Percentiles rank a stretch among this genome's conserved stretches.
Conservation (phyloP, 768 basidiomycete species). For the Boletellus ananiceps region DNA sequence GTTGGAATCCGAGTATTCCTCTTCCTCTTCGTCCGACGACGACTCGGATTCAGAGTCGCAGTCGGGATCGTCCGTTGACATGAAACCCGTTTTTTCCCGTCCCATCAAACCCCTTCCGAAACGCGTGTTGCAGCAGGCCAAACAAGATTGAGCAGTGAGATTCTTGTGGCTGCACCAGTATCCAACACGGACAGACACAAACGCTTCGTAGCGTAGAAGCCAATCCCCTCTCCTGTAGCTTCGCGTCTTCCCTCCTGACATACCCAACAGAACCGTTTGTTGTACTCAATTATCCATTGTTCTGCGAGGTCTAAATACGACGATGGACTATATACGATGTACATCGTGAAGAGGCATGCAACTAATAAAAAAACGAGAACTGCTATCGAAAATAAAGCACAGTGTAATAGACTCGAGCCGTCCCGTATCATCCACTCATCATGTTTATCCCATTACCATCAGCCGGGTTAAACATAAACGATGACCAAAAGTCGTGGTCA, state of each 20-base stretch:
- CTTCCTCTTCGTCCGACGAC: slow-evolving; percentile 5
- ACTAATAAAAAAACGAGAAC: no score
- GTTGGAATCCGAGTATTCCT: neutral
- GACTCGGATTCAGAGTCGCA: slow-evolving; percentile 15
- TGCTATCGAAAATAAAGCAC: no score
- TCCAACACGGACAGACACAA: neutral
- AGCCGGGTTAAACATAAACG: slow-evolving; percentile 36
- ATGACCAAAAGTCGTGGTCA: slow-evolving; percentile 41
- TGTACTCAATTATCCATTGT: no score
- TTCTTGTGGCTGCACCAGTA: neutral
- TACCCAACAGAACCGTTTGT: neutral
- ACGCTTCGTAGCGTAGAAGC: neutral
- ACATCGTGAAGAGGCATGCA: neutral
- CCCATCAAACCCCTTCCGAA: slow-evolving; percentile 46
- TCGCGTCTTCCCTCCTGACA: neutral
- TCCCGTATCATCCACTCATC: slow-evolving; percentile 4
- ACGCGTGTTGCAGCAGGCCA: slow-evolving; percentile 28
- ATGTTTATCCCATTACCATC: slow-evolving; percentile 17
- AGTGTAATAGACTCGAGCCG: neutral
- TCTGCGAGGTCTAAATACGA: slow-evolving; percentile 5
- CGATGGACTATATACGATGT: slow-evolving; percentile 3
- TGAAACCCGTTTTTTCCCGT: slow-evolving; percentile 40
- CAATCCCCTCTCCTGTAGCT: neutral
- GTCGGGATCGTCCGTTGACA: slow-evolving; percentile 24
- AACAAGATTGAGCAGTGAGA: slow-evolving; percentile 29